Base-by-base conservation (phyloP, 768 basidiomycete species). In the Coprinopsis strossmayeri region DNA sequence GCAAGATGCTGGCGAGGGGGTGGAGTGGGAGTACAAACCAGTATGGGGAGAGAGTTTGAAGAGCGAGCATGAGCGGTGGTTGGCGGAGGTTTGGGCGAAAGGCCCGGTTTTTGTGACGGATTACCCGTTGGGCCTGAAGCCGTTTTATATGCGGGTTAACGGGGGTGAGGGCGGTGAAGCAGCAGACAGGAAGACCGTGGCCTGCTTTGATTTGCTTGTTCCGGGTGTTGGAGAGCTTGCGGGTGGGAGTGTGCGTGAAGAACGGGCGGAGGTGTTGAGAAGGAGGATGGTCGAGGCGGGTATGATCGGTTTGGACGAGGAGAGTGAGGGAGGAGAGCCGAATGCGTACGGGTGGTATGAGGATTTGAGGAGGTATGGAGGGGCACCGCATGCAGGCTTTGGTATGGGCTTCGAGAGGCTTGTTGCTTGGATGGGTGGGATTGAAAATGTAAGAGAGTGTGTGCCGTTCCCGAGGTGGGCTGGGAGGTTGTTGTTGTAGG, bases 391-490 rank as follows among this genome's bases (percentile, higher is more conserved):
- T 65, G 93, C 89, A 13, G 96, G 96, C 13, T 98, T 92, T 65
- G 96, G 96, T 3, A 73, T 98, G 71, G 96, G 96, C 1, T 96
- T 95, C 59, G 96, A 99, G 64, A 71, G 96, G 52, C 70, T 96
- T 17, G 73, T 98, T 15, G 79, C 82, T 37, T 95, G 90, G 87
- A 66, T 96, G 10, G 81, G 84, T 17, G 93, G 92, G 0, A 73
- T 90, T 38, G 84, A 86, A 51, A 98, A 95, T 64, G 78, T 98
- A n/a, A 73, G 89, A 51, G 96, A 99, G 62, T 91, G 91, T 58
- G 80, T 94, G 34, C 81, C 91, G 3, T 91, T 96, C 74, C 94
- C 94, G 1, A 70, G 95, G 51, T 93, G 91, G 90, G 74, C 83
- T 12, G 88, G 87, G 27, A 74, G 82, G 61, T 25, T 42, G 18